phyloP scores from a whole-genome alignment of 345 rosid genomes.

The Boechera retrofracta region DNA sequence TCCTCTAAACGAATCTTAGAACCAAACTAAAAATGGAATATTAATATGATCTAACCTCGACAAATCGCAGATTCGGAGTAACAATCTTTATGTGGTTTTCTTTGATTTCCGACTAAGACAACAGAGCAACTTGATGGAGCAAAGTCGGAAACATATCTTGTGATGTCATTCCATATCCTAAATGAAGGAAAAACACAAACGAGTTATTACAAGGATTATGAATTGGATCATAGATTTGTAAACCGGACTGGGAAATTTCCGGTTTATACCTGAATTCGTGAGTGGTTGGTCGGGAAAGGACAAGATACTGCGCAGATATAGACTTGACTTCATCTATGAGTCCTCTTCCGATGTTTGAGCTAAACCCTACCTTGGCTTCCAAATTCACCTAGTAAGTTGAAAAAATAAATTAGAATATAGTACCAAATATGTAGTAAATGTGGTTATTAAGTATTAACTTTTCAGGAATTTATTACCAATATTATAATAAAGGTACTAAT shows the following conservation, averaged over 20 bases:
- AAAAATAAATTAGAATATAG: neutral
- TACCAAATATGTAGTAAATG: neutral
- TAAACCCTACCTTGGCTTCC: constrained; percentile 85
- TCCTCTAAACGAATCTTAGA: neutral
- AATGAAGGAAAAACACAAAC: neutral
- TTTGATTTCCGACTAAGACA: constrained; percentile 59
- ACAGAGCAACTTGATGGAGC: constrained; percentile 72
- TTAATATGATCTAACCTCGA: constrained; percentile 49
- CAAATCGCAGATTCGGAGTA: constrained; percentile 39
- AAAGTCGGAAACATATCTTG: constrained; percentile 59
- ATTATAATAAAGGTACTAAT: neutral
- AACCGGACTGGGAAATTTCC: neutral
- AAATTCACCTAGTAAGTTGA: constrained; percentile 63
- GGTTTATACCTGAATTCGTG: constrained; percentile 33
- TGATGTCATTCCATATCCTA: constrained; percentile 57
- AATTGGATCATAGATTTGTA: neutral
- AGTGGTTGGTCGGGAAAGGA: constrained; percentile 63
- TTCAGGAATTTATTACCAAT: neutral
- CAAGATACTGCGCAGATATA: constrained; percentile 70
- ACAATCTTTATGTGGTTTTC: constrained; percentile 42
- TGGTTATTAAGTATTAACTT: no score
- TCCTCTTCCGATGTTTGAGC: constrained; percentile 65
- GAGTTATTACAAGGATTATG: neutral
- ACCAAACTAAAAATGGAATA: neutral
- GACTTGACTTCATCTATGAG: constrained; percentile 76